Base-by-base conservation (phyloP, 805 yeast species). In the Yarrowia divulgata region DNA sequence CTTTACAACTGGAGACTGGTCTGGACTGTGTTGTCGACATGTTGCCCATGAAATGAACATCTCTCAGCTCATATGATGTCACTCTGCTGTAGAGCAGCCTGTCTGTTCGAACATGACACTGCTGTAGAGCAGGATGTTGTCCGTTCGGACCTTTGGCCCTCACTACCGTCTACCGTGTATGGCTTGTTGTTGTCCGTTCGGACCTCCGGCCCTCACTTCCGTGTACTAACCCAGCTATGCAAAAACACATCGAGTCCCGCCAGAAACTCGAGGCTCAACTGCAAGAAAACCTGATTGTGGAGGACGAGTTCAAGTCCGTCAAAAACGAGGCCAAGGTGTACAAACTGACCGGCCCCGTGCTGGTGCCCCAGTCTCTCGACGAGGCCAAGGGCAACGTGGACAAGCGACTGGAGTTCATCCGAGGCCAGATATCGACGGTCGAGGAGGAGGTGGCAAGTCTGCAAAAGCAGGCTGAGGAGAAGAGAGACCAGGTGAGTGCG, bases 281-380 rank as follows among this genome's bases (percentile, higher is more conserved):
- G 74, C 99, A 95, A 79, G 99, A 95, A 78, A 93, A 93, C 78
- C 88, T 88, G 74, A 93, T 95, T 63, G 99, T 95, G 16, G 83
- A 88, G 72, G 88, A 78, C 69, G 99, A 95, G 79, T 90, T 95
- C 74, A 85, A 84, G 37, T 74, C 79, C 54, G 80, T 90, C 69
- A 85, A 85, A 69, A 90, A 87, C 43, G 90, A 86, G 46, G 84
- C 96, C 16, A 90, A 90, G 74, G 87, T 95, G 34, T 95, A 86
- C 81, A 95, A 95, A 79, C 83, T 93, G 72, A 90, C 94, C 34
- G 99, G 99, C 1, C 97, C 97, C 8, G 93, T 94, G 4, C 82
- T 95, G 70, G 82, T 96, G 71, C 97, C 98, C 1, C 97, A 94
- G 75, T 97, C 93, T 69, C 85, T 85, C 70, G 77, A 77, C 12